phyloP scores from a whole-genome alignment of 192 early-diverging fungal genomes.

The Kappamyces sp. region DNA sequence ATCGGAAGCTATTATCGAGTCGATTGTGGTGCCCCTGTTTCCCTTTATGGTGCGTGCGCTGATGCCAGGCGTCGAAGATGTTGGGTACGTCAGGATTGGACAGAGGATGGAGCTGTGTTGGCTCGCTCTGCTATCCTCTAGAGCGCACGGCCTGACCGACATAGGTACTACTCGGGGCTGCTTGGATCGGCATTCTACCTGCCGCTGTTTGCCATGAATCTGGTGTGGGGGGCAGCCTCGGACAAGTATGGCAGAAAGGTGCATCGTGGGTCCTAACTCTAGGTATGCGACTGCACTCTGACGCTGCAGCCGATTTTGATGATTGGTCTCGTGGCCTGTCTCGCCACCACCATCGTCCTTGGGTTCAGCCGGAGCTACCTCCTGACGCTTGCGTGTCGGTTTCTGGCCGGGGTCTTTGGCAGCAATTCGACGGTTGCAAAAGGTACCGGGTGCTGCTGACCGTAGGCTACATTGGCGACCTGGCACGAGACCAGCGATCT shows the following conservation, averaged over 20 bases:
- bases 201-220: conserved; percentile 43
- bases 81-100: no score
- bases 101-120: no score
- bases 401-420: conserved; percentile 44
- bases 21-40: conserved; percentile 38
- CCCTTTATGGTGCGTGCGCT: conserved; percentile 36
- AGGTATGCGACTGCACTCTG: background rate
- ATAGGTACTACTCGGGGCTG: conserved; percentile 32
- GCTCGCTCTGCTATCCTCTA: background rate
- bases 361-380: conserved; percentile 22
- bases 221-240: conserved; percentile 38
- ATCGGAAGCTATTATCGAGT: conserved; percentile 41
- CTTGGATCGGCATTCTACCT: conserved; percentile 39
- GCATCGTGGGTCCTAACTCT: no score
- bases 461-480: conserved; percentile 25
- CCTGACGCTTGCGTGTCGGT: conserved; percentile 23
- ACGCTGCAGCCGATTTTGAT: conserved; percentile 20
- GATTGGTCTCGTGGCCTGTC: conserved; percentile 20
- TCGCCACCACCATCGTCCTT: conserved; percentile 16
- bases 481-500: conserved; percentile 23
- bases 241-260: conserved; percentile 31
- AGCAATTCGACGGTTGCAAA: conserved; percentile 43
- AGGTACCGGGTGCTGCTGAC: conserved; percentile 22
- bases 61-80: background rate
- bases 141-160: background rate